Base-by-base conservation (phyloP, 1,284 basidiomycete genomes). In the Mycena citricolor region DNA sequence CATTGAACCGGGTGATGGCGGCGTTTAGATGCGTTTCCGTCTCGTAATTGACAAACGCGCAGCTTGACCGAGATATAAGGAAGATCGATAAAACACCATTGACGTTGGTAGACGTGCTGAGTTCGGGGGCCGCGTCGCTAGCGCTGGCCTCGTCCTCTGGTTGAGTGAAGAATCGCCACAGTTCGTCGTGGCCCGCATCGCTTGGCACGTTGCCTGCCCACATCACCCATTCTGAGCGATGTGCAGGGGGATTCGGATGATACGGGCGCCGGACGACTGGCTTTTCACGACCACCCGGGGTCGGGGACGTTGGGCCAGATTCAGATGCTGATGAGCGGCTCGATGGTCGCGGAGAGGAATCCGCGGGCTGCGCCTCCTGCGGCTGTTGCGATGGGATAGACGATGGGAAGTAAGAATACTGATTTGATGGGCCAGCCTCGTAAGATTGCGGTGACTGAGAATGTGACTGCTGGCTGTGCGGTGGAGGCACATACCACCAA, bases 191-290 rank as follows among this genome's bases (percentile, higher is more conserved):
- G 0, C 83, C 85, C 5, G 91, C 83, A 57, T 97, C 90, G 10
- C 76, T 74, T 1, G 91, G 89, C 4, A 94, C 85, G 56, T 94
- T 95, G 8, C 92, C 92, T 13, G 81, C 81, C 95, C 94, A 97
- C 88, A 97, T 91, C 2, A 95, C 94, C 86, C 86, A 94, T 52
- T 94, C 90, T 16, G 90, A 92, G 10, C 91, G 78, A 37, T 86
- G 75, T 6, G 79, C 67, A 11, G 83, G 82, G 2, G 81, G 77
- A 48, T 79, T 82, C 1, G 84, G 81, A 48, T 85, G 84, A 55
- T 82, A 76, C 11, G 69, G 52, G 10, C 69, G 69, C 24, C 77
- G 73, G 23, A 66, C 52, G 2, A 65, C 14, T 0, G 62, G 60
- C 29, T 53, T 65, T 13, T 66, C 63, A 44, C 22, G 42, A 30